Percentiles rank a stretch among this genome's conserved stretches.
phyloP scores from a whole-genome alignment of 768 basidiomycete genomes.

The Termitomyces sp. region DNA sequence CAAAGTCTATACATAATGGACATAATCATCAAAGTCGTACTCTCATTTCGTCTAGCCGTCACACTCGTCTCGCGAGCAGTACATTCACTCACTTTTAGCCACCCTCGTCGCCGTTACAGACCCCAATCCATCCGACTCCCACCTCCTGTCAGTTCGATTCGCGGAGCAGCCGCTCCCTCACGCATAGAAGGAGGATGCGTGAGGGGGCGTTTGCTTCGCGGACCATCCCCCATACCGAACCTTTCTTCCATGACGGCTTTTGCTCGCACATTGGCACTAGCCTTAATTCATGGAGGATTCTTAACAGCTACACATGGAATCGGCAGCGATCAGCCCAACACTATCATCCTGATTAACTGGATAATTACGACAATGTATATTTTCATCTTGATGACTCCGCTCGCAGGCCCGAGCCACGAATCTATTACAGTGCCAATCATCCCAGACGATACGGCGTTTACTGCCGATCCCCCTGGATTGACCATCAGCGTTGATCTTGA shows the following conservation, averaged over 20 bases:
- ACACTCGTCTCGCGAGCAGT: neutral
- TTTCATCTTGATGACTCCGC: neutral
- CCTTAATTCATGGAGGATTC: neutral
- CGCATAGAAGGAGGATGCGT: neutral
- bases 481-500: neutral
- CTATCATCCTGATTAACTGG: neutral
- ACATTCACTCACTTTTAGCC: neutral
- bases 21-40: neutral
- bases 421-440: neutral
- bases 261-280: neutral
- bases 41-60: neutral
- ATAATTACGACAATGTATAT: neutral
- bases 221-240: neutral
- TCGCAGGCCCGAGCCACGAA: neutral
- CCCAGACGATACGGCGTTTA: neutral
- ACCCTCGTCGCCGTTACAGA: neutral
- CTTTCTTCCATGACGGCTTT: neutral
- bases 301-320: neutral
- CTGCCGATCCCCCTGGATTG: neutral
- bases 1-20: conserved; percentile 1
- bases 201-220: neutral
- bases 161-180: neutral
- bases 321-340: neutral
- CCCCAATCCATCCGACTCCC: neutral
- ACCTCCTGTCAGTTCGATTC: neutral